These are phyloP conservation scores for Saturnispora serradocipensis DNA, from an alignment of 805 yeast species.

Conservation along the genomic window DNA sequence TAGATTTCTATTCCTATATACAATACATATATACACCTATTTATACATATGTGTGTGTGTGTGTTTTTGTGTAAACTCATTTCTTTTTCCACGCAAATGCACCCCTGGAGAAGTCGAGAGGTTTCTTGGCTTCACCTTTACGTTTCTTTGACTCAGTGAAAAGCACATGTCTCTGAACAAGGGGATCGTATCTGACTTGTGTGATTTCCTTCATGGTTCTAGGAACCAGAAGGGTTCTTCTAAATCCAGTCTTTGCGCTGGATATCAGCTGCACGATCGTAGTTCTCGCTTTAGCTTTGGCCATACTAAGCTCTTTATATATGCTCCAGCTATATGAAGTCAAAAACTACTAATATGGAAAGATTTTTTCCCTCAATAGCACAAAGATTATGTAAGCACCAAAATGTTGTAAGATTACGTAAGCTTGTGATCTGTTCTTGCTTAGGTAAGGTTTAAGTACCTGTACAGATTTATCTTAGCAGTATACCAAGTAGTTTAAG, in stretches of 20 bases:
- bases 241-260: conserved; percentile 83
- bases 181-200: conserved; percentile 81
- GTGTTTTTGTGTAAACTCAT: not conserved
- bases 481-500: no score
- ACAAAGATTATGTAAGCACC: not conserved
- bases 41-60: not conserved
- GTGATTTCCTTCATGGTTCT: conserved; percentile 72
- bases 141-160: conserved; percentile 86
- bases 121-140: conserved; percentile 46
- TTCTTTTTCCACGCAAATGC: conserved; percentile 31
- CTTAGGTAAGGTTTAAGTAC: no score
- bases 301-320: conserved; percentile 5
- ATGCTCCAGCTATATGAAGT: not conserved
- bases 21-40: not conserved
- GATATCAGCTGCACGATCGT: conserved; percentile 82
- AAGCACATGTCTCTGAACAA: conserved; percentile 83
- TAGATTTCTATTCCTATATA: not conserved
- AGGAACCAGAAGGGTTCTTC: conserved; percentile 70
- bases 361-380: not conserved
- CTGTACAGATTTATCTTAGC: no score
- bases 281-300: conserved; percentile 63
- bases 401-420: no score
- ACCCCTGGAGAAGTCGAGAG: conserved; percentile 40
- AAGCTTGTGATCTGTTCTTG: no score
- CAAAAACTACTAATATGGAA: no score